Evolutionary conservation across 2,329 filamentous ascomycete genomes (phyloP), one percentile per base, ranked within the genome.

Genomic region (Ramichloridium luteum): DNA sequence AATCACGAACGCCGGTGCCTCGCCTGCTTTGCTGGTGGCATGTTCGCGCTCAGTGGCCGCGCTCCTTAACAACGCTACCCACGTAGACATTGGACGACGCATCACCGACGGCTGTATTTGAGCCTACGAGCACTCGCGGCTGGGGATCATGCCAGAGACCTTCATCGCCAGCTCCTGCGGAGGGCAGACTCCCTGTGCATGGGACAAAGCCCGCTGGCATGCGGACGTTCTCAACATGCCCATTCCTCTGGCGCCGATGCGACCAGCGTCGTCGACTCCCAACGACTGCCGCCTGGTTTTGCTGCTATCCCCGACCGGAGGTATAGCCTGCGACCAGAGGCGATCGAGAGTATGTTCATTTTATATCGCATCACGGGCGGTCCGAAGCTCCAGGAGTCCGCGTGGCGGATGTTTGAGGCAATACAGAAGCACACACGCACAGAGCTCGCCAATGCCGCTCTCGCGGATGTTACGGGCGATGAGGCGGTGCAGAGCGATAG

Each of bases 301-400:
- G 59, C 66, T 3, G 59, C 60, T 12, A 64, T 77, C 28, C 53
- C 58, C 25, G 70, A 77, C 35, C 56, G 61, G 25, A 65, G 66
- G 34, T 82, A 81, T 48, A 70, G 80, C 16, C 62, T 83, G 27
- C 68, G 77, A 5, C 80, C 80, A 13, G 81, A 88, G 57, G 80
- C 80, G 2, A 83, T 88, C 32, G 81, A 88, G 59, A 80, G 74
- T 10, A 71, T 90, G 4, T 88, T 83, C 54, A 70, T 83, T 49
- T 72, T 88, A 63, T 83, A 78, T 53, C 71, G 80, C 35, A 64
- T 82, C 36, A 84, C 79, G 0, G 80, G 78, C 15, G 72, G 81
- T 40, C 44, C 62, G 1, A 59, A 63, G 29, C 79, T 74, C 67
- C 72, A 72, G 48, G 68, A 78, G 36, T 74, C 74, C 49, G 80